Percentiles rank a stretch among this genome's conserved stretches.
Evolutionary conservation across 2,329 filamentous ascomycete species (phyloP).

Genomic region (Pyrenochaeta sp.): DNA sequence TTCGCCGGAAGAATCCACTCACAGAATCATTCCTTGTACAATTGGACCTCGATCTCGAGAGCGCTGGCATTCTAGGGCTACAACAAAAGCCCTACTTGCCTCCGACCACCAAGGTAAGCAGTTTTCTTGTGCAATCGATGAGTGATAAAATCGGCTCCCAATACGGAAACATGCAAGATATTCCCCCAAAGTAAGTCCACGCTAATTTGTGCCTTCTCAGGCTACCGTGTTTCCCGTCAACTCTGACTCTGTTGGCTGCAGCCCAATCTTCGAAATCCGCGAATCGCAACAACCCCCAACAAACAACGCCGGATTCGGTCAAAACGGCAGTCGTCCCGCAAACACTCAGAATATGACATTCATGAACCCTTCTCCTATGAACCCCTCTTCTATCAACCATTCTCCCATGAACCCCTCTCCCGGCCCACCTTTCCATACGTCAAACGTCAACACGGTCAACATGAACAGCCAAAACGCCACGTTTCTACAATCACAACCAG

Average conservation of each 20-base stretch:
- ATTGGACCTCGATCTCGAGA: slow-evolving; percentile 88
- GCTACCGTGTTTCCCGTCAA: slow-evolving; percentile 24
- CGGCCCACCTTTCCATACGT: slow-evolving; percentile 34
- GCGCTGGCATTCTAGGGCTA: slow-evolving; percentile 60
- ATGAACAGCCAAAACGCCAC: slow-evolving; percentile 25
- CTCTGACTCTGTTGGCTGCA: slow-evolving; percentile 39
- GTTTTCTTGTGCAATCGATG: too few species aligned
- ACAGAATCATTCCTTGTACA: slow-evolving; percentile 96
- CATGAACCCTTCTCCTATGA: slow-evolving; percentile 17
- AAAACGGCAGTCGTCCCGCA: slow-evolving; percentile 14
- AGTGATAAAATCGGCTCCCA: slow-evolving; percentile 10
- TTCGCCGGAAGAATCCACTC: slow-evolving; percentile 87
- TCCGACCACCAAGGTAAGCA: slow-evolving; percentile 19
- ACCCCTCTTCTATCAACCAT: slow-evolving; percentile 15
- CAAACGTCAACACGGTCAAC: slow-evolving; percentile 28
- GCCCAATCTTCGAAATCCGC: slow-evolving; percentile 43
- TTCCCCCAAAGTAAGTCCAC: slow-evolving; percentile 18
- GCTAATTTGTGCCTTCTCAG: slow-evolving; percentile 21
- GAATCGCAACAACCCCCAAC: slow-evolving; percentile 39
- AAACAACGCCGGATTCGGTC: slow-evolving; percentile 36
- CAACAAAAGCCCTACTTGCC: slow-evolving; percentile 56
- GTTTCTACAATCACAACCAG: slow-evolving; percentile 15
- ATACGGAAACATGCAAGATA: neutral
- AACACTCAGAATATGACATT: slow-evolving; percentile 2
- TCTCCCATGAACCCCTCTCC: slow-evolving; percentile 13